A percentile compares a stretch with the other conserved stretches of the same genome.
These are phyloP conservation scores for Galeopsis tetrahit DNA, from an alignment of 257 asterid genomes.

Conservation along the genomic window DNA sequence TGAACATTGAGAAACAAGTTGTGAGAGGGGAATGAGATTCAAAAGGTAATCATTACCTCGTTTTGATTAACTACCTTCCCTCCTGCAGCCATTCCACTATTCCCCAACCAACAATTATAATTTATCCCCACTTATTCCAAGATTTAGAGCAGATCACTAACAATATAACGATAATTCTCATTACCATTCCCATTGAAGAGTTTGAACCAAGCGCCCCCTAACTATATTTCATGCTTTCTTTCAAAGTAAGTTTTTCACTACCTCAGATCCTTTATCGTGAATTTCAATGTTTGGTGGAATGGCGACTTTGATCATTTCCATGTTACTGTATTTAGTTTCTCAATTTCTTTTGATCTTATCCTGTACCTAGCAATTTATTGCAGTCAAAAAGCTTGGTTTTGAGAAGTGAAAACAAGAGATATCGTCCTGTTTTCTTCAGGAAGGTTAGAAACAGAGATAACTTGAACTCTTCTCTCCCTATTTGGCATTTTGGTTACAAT, in stretches of 20 bases:
- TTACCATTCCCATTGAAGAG: too few relatives aligned
- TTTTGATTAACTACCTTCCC: too few relatives aligned
- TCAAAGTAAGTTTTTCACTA: neutral
- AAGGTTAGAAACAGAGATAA: conserved; percentile 56
- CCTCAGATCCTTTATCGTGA: conserved; percentile 19
- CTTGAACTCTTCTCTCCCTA: neutral
- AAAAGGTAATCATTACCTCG: too few relatives aligned
- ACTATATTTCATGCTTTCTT: neutral
- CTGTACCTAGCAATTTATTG: conserved; percentile 29
- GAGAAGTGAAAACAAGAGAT: conserved; percentile 75
- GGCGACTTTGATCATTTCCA: neutral
- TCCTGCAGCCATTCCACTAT: too few relatives aligned
- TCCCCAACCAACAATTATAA: too few relatives aligned
- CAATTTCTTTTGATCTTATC: conserved; percentile 25
- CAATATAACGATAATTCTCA: too few relatives aligned
- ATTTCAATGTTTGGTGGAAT: conserved; percentile 6
- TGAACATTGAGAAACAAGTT: neutral
- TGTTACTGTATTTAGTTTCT: neutral
- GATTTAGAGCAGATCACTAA: too few relatives aligned
- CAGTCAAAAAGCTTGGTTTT: conserved; percentile 85
- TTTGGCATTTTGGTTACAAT: neutral
- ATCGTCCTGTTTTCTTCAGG: conserved; percentile 89
- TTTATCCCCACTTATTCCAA: too few relatives aligned
- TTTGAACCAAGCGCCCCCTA: too few relatives aligned
- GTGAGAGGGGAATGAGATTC: neutral